phyloP scores from a whole-genome alignment of 2,329 filamentous ascomycete species.

The Monascus ruber region DNA sequence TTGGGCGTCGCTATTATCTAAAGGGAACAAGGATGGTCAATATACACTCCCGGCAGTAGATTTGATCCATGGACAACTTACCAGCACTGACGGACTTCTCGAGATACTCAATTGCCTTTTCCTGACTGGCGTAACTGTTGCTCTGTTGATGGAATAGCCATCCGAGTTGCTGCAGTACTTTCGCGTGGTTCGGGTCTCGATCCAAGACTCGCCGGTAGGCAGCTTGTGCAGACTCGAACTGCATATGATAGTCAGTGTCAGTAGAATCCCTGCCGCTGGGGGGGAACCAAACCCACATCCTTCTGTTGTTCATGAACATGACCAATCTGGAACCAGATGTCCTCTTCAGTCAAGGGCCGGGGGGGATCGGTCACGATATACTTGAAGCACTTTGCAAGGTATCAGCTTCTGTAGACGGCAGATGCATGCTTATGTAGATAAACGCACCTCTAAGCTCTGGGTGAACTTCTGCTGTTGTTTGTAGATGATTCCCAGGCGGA shows the following conservation, averaged over 20 bases:
- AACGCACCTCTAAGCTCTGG: slow-evolving; percentile 75
- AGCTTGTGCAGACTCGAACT: slow-evolving; percentile 88
- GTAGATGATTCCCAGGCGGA: slow-evolving; percentile 97
- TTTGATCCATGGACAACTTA: slow-evolving; percentile 36
- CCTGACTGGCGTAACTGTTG: slow-evolving; percentile 80
- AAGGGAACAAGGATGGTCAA: neutral
- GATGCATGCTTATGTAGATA: neutral
- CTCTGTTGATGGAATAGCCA: slow-evolving; percentile 98
- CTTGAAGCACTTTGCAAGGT: slow-evolving; percentile 68
- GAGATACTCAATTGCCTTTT: slow-evolving; percentile 91
- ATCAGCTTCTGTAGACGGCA: slow-evolving; percentile 1
- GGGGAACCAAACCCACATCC: slow-evolving; percentile 55
- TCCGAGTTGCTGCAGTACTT: slow-evolving; percentile 92
- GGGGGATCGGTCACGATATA: slow-evolving; percentile 93
- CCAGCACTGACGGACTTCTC: slow-evolving; percentile 92
- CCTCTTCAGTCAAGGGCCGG: slow-evolving; percentile 84
- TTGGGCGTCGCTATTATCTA: slow-evolving; percentile 88
- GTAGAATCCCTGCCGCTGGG: too few species aligned
- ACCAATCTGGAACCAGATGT: slow-evolving; percentile 99
- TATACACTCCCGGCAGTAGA: too few species aligned
- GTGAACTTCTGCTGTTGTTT: slow-evolving; percentile 94
- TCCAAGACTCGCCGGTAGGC: slow-evolving; percentile 91
- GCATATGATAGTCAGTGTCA: slow-evolving; percentile 14
- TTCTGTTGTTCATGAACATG: slow-evolving; percentile 99
- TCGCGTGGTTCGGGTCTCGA: slow-evolving; percentile 89